Conservation (phyloP, 176 grass and related monocot genomes). For the Rhipidocladum racemiflorum region DNA sequence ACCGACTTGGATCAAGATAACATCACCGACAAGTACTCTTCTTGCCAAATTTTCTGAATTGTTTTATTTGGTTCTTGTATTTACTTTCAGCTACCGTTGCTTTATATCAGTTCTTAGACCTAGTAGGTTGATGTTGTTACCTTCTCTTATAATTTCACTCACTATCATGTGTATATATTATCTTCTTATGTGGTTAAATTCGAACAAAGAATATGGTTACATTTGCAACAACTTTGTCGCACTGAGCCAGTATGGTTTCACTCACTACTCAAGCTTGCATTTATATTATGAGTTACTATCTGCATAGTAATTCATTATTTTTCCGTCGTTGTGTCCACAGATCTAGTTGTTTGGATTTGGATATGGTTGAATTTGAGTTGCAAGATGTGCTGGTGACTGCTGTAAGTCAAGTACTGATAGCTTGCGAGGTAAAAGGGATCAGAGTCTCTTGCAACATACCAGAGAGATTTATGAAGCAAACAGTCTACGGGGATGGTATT, state of each 20-base stretch:
- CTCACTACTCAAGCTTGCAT: constrained; percentile 20
- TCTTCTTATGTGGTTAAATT: not conserved
- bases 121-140: not conserved
- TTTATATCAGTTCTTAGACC: constrained; percentile 21
- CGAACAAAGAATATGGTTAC: not conserved
- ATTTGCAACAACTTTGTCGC: not conserved
- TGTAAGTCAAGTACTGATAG: constrained; percentile 74
- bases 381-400: constrained; percentile 70
- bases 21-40: constrained; percentile 66
- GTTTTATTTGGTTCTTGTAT: constrained; percentile 4
- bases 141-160: not conserved
- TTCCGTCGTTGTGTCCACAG: constrained; percentile 17
- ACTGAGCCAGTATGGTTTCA: not conserved
- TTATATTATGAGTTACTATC: not conserved
- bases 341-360: constrained; percentile 82
- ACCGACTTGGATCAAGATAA: constrained; percentile 75
- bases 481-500: constrained; percentile 68
- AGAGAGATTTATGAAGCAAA: constrained; percentile 61
- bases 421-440: constrained; percentile 77
- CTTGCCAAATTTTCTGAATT: constrained; percentile 5
- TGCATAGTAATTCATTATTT: not conserved
- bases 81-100: not conserved
- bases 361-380: constrained; percentile 83
- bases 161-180: not conserved
- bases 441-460: constrained; percentile 60